Conservation (phyloP, 106 monocot species). For the Agapanthus africanus region DNA sequence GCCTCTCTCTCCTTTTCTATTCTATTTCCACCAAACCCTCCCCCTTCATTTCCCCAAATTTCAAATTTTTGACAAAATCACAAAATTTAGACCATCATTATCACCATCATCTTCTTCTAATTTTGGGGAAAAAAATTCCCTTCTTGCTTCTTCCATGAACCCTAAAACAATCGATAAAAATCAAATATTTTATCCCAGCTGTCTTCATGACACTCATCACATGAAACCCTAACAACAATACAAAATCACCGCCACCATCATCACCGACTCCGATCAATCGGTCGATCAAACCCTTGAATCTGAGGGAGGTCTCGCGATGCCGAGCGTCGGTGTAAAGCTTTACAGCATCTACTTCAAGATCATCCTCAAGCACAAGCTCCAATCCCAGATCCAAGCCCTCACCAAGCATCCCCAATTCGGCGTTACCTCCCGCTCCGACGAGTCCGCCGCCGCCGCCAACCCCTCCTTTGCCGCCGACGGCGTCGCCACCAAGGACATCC, state of each 20-base stretch:
- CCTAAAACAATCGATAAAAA: no score
- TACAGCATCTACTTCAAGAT: conserved; percentile 85
- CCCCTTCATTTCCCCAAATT: neutral
- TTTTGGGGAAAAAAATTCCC: no score
- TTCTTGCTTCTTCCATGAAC: no score
- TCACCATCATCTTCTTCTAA: no score
- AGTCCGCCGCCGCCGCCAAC: conserved; percentile 38
- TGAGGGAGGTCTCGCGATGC: conserved; percentile 28
- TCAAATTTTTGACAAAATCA: no score
- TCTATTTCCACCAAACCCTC: neutral
- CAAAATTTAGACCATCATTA: no score
- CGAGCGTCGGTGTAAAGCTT: conserved; percentile 66
- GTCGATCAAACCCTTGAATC: no score
- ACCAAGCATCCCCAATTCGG: conserved; percentile 21
- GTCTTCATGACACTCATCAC: neutral
- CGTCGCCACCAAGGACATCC: conserved; percentile 83
- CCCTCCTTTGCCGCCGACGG: conserved; percentile 51
- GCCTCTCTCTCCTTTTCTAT: neutral
- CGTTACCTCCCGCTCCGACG: conserved; percentile 56
- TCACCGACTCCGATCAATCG: neutral
- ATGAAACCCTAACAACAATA: neutral
- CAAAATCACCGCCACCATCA: neutral
- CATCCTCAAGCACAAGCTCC: conserved; percentile 54
- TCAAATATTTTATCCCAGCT: no score
- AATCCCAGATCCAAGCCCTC: conserved; percentile 22